phyloP scores from a whole-genome alignment of 2,329 filamentous ascomycete genomes.

The Talaromyces sp. region DNA sequence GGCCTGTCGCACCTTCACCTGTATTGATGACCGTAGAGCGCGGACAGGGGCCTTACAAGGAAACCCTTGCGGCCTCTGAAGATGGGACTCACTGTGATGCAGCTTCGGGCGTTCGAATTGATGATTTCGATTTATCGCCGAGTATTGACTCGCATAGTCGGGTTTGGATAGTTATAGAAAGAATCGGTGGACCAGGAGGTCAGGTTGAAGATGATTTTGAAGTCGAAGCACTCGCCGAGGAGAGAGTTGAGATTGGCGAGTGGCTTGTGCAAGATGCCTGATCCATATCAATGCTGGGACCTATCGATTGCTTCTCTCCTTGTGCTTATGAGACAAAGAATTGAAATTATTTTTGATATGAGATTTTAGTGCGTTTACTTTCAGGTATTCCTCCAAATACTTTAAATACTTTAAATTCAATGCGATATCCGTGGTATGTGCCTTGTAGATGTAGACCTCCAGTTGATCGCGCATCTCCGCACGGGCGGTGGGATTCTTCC shows the following conservation, averaged over 20 bases:
- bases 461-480: constrained; percentile 19
- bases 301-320: too few relatives aligned
- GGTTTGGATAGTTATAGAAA: constrained; percentile 80
- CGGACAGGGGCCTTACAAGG: constrained; percentile 70
- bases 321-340: too few relatives aligned
- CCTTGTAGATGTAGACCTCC: not conserved
- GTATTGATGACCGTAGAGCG: constrained; percentile 74
- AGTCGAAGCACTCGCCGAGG: constrained; percentile 48
- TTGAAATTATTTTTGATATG: too few relatives aligned
- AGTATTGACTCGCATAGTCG: constrained; percentile 58
- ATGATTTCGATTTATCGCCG: constrained; percentile 75
- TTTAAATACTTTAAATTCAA: too few relatives aligned
- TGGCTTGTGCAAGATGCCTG: constrained; percentile 41
- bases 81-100: constrained; percentile 75
- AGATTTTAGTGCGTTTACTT: too few relatives aligned
- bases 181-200: constrained; percentile 66
- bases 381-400: too few relatives aligned
- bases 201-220: constrained; percentile 48
- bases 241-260: constrained; percentile 46
- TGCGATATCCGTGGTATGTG: too few relatives aligned
- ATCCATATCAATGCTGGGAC: too few relatives aligned
- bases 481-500: constrained; percentile 25
- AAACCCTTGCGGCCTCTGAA: constrained; percentile 67
- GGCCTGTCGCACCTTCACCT: constrained; percentile 48
- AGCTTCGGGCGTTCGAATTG: constrained; percentile 66